Evolutionary conservation across 2,329 filamentous ascomycete genomes (phyloP).

Genomic region (Aureobasidium musti): DNA sequence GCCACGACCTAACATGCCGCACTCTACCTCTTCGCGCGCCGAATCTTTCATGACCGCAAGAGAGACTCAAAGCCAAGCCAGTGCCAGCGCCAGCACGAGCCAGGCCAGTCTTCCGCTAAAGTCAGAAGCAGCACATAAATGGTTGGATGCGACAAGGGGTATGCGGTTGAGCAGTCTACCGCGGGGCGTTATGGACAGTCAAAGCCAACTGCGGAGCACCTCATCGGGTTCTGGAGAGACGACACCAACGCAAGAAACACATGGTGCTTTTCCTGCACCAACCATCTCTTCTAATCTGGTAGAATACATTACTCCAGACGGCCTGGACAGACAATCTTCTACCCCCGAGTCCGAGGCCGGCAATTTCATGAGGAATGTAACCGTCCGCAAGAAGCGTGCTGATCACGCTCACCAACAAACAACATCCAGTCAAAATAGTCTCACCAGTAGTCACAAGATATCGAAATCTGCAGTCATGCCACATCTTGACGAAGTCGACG

Average conservation of each 20-base stretch:
- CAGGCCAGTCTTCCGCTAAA: slow-evolving; percentile 20
- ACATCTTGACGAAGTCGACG: background rate
- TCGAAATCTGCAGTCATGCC: background rate
- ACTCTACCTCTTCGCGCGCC: slow-evolving; percentile 46
- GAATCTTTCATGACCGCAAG: slow-evolving; percentile 52
- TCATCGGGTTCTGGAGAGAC: slow-evolving; percentile 16
- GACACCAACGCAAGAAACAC: slow-evolving; percentile 20
- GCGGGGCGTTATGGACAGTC: background rate
- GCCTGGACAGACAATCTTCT: background rate
- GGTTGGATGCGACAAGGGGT: slow-evolving; percentile 27
- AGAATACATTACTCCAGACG: background rate
- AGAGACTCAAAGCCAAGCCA: slow-evolving; percentile 45
- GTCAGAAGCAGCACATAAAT: slow-evolving; percentile 9
- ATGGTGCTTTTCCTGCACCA: background rate
- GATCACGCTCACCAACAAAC: slow-evolving; percentile 23
- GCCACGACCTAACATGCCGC: slow-evolving; percentile 34
- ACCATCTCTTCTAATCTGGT: slow-evolving; percentile 2
- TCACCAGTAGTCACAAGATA: background rate
- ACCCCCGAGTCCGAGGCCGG: slow-evolving; percentile 4
- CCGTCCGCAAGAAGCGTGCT: slow-evolving; percentile 43
- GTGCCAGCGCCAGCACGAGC: slow-evolving; percentile 38
- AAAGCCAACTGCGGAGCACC: background rate
- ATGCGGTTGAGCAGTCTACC: slow-evolving; percentile 22
- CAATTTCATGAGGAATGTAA: slow-evolving; percentile 44
- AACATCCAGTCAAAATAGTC: background rate